Percentiles rank a stretch among this genome's conserved stretches.
These are phyloP conservation scores for Serendipita sp. DNA, from an alignment of 1,284 basidiomycete genomes.

Conservation along the genomic window DNA sequence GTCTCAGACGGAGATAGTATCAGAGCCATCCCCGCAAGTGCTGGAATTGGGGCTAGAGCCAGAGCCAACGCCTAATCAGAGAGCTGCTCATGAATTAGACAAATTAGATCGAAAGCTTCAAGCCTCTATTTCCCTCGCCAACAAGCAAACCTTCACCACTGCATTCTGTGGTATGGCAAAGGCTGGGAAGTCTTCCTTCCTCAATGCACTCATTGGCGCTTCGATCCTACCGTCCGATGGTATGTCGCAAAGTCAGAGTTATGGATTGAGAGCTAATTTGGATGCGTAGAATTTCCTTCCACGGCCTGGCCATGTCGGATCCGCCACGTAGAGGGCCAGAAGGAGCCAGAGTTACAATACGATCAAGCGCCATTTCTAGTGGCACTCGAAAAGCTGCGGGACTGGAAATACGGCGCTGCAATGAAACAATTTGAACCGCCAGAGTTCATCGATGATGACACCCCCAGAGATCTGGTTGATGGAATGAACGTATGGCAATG, in stretches of 20 bases:
- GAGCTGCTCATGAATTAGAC: background rate
- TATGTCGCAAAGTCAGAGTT: background rate
- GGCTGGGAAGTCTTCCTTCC: background rate
- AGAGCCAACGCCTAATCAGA: background rate
- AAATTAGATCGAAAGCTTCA: background rate
- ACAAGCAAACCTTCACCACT: background rate
- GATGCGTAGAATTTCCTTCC: background rate
- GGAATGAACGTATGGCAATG: background rate
- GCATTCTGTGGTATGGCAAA: slow-evolving; percentile 3
- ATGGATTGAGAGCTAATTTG: background rate
- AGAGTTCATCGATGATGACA: too few species aligned
- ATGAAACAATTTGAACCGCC: too few species aligned
- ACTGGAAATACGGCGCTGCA: background rate
- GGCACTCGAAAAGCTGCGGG: background rate
- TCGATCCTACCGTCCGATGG: background rate
- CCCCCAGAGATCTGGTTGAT: too few species aligned
- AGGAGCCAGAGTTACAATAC: background rate
- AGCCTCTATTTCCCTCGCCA: background rate
- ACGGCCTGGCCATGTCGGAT: slow-evolving; percentile 1
- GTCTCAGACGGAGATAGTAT: background rate
- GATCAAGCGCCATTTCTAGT: background rate
- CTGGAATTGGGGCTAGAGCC: background rate
- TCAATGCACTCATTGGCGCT: background rate
- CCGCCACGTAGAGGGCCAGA: background rate
- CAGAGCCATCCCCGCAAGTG: background rate